phyloP scores from a whole-genome alignment of 2,329 filamentous ascomycete species.

The Sporothrix curviconia region DNA sequence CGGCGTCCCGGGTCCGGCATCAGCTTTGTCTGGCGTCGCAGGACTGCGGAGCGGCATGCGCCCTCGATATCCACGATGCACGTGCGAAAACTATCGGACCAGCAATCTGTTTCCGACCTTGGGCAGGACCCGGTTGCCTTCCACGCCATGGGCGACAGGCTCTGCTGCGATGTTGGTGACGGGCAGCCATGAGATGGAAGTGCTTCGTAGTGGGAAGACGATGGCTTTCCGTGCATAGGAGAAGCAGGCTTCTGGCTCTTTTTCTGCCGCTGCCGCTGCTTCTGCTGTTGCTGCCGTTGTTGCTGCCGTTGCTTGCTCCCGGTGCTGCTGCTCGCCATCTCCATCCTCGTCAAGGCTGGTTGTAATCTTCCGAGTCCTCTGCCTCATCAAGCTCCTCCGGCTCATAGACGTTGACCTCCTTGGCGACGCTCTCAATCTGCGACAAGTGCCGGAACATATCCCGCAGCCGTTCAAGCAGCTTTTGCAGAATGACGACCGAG shows the following conservation, averaged over 20 bases:
- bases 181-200: background rate
- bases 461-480: slow-evolving; percentile 3
- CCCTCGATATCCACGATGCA: background rate
- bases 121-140: slow-evolving; percentile 5
- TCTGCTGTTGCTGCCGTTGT: too few species aligned
- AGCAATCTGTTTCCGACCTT: slow-evolving; percentile 6
- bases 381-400: background rate
- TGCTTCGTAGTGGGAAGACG: too few species aligned
- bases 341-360: background rate
- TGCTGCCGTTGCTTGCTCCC: too few species aligned
- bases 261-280: background rate
- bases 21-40: background rate
- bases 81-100: background rate
- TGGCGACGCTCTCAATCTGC: slow-evolving; percentile 4
- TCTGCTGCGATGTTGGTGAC: background rate
- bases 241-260: background rate
- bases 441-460: slow-evolving; percentile 1
- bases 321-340: too few species aligned
- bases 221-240: too few species aligned
- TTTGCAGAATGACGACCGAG: slow-evolving; percentile 6
- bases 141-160: slow-evolving; percentile 1
- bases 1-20: background rate
- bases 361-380: too few species aligned
- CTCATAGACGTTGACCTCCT: background rate
- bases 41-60: background rate